A percentile compares a stretch with the other conserved stretches of the same genome.
These are phyloP conservation scores for Eutrema salsugineum DNA, from an alignment of 441 rosid species.

Conservation along the genomic window DNA sequence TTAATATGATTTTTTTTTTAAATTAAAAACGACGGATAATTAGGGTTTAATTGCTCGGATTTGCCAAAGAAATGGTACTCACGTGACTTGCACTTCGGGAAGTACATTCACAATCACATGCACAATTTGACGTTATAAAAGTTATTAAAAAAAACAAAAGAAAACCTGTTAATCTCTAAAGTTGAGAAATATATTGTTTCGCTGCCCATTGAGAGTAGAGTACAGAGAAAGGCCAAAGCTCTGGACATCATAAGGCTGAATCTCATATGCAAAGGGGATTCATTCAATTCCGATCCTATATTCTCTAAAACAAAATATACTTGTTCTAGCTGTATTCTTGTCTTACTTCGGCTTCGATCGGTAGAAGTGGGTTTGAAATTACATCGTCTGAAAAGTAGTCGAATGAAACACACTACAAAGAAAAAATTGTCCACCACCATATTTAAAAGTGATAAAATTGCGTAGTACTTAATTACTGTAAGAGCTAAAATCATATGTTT, in stretches of 20 bases:
- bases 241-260: not conserved
- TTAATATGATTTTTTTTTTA: not conserved
- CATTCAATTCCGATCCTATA: slow-evolving; percentile 1
- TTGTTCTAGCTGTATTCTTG: not conserved
- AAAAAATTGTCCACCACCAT: not conserved
- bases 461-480: not conserved
- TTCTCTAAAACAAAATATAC: not conserved
- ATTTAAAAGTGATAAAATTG: not conserved
- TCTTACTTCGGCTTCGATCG: not conserved
- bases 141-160: slow-evolving; percentile 33
- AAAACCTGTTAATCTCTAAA: slow-evolving; percentile 38
- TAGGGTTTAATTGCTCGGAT: slow-evolving; percentile 19
- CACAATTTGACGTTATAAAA: slow-evolving; percentile 32
- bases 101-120: slow-evolving; percentile 93
- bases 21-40: not conserved
- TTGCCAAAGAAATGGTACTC: slow-evolving; percentile 34
- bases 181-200: slow-evolving; percentile 33
- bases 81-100: slow-evolving; percentile 64
- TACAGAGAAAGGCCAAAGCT: slow-evolving; percentile 19
- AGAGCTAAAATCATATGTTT: not conserved
- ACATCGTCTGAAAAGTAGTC: not conserved
- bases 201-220: slow-evolving; percentile 10
- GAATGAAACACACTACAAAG: not conserved
- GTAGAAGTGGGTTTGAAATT: not conserved
- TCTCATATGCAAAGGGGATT: not conserved